These are phyloP conservation scores for Clonostachys rosea DNA, from an alignment of 2,329 filamentous ascomycete genomes.

Conservation along the genomic window DNA sequence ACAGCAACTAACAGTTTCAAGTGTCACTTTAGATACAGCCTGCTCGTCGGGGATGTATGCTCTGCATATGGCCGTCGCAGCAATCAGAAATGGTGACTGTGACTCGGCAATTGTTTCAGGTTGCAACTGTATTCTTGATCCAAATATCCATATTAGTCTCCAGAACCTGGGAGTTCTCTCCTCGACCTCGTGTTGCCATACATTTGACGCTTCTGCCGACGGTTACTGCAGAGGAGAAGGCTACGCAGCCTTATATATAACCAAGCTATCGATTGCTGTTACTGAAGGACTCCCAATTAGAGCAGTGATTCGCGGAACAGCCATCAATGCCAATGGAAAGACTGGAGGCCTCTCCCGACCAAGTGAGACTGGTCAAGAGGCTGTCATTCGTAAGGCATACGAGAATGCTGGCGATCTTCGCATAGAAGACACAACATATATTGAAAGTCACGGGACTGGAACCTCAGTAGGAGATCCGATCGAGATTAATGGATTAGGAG, in stretches of 20 bases:
- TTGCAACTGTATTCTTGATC: slow-evolving; percentile 16
- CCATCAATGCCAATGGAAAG: slow-evolving; percentile 43
- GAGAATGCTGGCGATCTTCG: slow-evolving; percentile 11
- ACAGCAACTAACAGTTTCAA: slow-evolving; percentile 15
- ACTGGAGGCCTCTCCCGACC: slow-evolving; percentile 48
- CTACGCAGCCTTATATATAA: slow-evolving; percentile 45
- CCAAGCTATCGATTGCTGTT: slow-evolving; percentile 46
- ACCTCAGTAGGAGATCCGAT: slow-evolving; percentile 18
- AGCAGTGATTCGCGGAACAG: slow-evolving; percentile 40
- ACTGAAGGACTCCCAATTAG: slow-evolving; percentile 45
- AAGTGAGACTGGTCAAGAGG: slow-evolving; percentile 32
- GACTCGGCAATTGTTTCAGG: slow-evolving; percentile 22
- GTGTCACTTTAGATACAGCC: slow-evolving; percentile 38
- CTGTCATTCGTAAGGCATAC: slow-evolving; percentile 19
- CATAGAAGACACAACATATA: slow-evolving; percentile 16
- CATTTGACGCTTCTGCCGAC: slow-evolving; percentile 45
- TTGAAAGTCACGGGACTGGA: slow-evolving; percentile 22
- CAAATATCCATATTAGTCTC: slow-evolving; percentile 14
- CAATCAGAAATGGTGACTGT: slow-evolving; percentile 20
- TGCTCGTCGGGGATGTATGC: slow-evolving; percentile 39
- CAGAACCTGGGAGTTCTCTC: slow-evolving; percentile 14
- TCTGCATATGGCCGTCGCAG: slow-evolving; percentile 30
- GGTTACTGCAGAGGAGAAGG: slow-evolving; percentile 55
- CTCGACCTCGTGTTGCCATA: slow-evolving; percentile 27
- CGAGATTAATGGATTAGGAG: slow-evolving; percentile 21